Conservation (phyloP, 176 grass and related monocot genomes). For the Paspalum notatum region DNA sequence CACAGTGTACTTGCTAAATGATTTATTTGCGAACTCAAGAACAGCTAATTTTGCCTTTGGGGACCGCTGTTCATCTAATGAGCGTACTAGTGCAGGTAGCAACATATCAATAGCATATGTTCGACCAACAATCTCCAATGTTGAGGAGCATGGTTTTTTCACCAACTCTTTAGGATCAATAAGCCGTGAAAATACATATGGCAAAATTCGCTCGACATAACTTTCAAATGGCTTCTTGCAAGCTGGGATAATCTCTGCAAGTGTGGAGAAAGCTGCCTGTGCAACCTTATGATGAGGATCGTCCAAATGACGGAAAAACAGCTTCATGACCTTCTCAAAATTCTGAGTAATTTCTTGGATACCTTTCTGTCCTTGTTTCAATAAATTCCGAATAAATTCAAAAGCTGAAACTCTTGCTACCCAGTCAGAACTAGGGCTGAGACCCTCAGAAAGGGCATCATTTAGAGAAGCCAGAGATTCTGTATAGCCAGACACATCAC, state of each 20-base stretch:
- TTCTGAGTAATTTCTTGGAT: conserved; percentile 87
- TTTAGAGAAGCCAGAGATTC: conserved; percentile 78
- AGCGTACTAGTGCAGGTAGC: conserved; percentile 88
- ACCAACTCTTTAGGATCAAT: conserved; percentile 95
- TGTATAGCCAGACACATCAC: conserved; percentile 72
- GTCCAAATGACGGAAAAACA: conserved; percentile 96
- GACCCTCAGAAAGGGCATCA: conserved; percentile 91
- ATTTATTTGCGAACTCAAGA: conserved; percentile 90
- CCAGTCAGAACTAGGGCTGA: conserved; percentile 97
- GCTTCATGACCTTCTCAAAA: conserved; percentile 99
- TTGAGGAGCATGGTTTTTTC: conserved; percentile 81
- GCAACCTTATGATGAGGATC: conserved; percentile 99
- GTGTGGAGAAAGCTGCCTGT: conserved; percentile 80
- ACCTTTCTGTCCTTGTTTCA: conserved; percentile 86
- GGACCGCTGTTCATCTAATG: conserved; percentile 93
- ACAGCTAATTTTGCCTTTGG: conserved; percentile 97
- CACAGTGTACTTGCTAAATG: conserved; percentile 75
- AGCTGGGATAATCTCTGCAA: conserved; percentile 95
- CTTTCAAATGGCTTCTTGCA: conserved; percentile 91
- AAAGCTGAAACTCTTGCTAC: conserved; percentile 87
- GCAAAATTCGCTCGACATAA: conserved; percentile 88
- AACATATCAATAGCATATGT: conserved; percentile 93
- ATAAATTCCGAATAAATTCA: conserved; percentile 83
- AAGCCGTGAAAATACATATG: conserved; percentile 88
- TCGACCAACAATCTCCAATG: conserved; percentile 83